Evolutionary conservation across 345 rosid species (phyloP), one percentile per base, ranked within the genome.

Genomic region (Kandelia obovata): DNA sequence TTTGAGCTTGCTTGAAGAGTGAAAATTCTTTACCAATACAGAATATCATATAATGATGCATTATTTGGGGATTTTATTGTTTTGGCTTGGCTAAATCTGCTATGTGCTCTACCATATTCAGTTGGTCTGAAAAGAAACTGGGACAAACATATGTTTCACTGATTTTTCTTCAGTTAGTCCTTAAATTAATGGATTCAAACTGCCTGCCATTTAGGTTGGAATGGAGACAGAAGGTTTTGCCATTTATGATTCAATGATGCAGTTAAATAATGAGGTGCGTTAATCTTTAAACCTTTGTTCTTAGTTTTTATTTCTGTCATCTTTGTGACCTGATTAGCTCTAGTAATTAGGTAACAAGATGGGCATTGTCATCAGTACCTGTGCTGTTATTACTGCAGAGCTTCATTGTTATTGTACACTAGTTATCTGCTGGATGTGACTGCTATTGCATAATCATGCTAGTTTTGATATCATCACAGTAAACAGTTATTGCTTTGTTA

Each of bases 221-320:
- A 80, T 84, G 89, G 97, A 94, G 83, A 71, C 91, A 7, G 95
- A 94, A 73, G 98, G 95, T 57, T 91, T 94, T 81, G 97, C 96
- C 2, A 89, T 94, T 59, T 88, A 91, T 79, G 98, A 94, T 71
- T 75, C 93, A 57, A 49, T 94, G 77, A 89, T 89, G 97, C 90
- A 86, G 30, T 55, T 88, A 46, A 74, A 88, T 61, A 83, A 79
- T 73, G 90, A 86, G 90, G 97, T 83, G 67, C 68, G 43, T 58
- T 66, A 51, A 28, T 20, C 56, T 47, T 39, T 31, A 34, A 16
- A 59, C 66, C 15, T 30, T 43, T 15, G 11, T 49, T 17, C 46
- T 11, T 34, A 7, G 28, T 67, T 25, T 34, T 13, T 17, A 27
- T 60, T 52, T 43, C 23, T 49, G 23, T 30, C 23, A 19, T 23